Base-by-base conservation (phyloP, 2,329 filamentous ascomycete genomes). In the Trichoderma lentiforme region DNA sequence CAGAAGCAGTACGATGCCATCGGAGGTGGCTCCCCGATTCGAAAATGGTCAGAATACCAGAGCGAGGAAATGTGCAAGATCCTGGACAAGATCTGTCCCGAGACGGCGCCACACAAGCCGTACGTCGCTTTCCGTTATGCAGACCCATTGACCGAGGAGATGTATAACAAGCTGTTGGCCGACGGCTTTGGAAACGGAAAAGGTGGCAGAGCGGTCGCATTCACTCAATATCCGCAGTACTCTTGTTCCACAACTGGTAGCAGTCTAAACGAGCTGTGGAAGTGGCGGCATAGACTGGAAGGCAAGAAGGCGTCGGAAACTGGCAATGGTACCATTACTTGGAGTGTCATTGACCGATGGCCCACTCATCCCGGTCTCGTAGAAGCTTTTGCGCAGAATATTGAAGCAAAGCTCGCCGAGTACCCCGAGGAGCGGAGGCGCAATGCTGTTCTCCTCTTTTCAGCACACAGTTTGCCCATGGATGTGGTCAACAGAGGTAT, bases 321-420 rank as follows among this genome's bases (percentile, higher is more conserved):
- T 26, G 74, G 76, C 9, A 84, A 89, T 47, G 95, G 95, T 14
- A 86, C 90, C 2, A 97, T 99, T 75, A 88, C 91, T 72, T 99
- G 96, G 96, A 98, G 94, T 81, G 95, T 98, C 68, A 99, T 99
- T 81, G 96, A 99, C 82, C 90, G 96, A 73, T 99, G 96, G 96
- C 96, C 95, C 6, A 91, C 90, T n/a, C 95, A 99, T 80, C 86
- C 90, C 3, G 96, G 96, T 2, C 85, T 99, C 47, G 91, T 98
- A 1, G 93, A 98, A 79, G 94, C 95, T 0, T 95, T 99, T 81
- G 95, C 95, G 3, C 90, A 91, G 78, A 97, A 97, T 79, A 97
- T 99, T 70, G 93, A 97, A 82, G 90, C 90, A 70, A 94, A 93
- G 78, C 85, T 99, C 53, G 86, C 88, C 32, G 92, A 93, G 74